Evolutionary conservation across 1,139 yeast species (phyloP), one percentile per base, ranked within the genome.

Genomic region (Pichia sp.): DNA sequence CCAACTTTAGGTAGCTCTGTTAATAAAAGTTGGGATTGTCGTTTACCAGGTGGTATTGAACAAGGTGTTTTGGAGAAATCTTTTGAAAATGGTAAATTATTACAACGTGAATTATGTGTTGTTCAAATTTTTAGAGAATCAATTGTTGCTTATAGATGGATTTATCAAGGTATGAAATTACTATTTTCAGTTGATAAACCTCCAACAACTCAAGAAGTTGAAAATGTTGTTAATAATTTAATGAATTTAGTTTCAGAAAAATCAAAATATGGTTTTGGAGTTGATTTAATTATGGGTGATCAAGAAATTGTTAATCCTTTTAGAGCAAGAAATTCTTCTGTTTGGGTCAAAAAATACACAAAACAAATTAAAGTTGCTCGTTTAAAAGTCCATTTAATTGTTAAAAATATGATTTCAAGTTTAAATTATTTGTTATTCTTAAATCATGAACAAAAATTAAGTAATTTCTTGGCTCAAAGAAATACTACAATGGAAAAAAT

Each of bases 361-460:
- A 48, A 46, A 12, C 46, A 47, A 28, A 51, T 53, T 17, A 54
- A 56, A 23, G 49, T 59, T 34, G 51, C 50, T 47, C 55, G 55
- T 39, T 50, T 60, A 35, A 55, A 60, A 36, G 44, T 59, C 32
- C 57, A 45, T 40, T 44, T 71, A 31, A 56, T 67, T n/a, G 55
- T 70, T 21, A 65, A 72, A 48, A 68, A 71, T 63, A 51, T 72
- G 54, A 54, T 69, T 18, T 72, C 69, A 44, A 54, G 71, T 7
- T 52, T 72, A 45, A 71, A 70, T 46, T 72, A 72, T 49, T 64
- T 72, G 35, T 52, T 72, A 31, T 70, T 71, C 59, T 61, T 59
- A 64, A 71, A 58, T 66, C 75, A 44, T 54, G 69, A 60, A 63
- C 71, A 43, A 51, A 60, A 61, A 40, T 51, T 60, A 41, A 59